phyloP scores from a whole-genome alignment of 2,329 filamentous ascomycete species.

The Phialophora tarda region DNA sequence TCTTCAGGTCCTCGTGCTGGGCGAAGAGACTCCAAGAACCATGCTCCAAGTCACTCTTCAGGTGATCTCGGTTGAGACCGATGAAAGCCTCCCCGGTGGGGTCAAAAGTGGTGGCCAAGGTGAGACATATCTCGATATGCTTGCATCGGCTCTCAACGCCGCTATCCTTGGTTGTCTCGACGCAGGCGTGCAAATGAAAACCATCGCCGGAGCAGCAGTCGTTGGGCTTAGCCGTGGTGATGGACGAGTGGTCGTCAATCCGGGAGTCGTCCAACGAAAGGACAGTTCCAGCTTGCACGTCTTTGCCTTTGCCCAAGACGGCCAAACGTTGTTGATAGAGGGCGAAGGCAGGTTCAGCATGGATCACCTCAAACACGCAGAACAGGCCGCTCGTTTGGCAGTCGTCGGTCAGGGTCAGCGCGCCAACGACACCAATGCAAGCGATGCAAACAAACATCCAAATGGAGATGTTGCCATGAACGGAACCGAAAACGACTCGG shows the following conservation, averaged over 20 bases:
- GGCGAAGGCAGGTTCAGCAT: constrained; percentile 80
- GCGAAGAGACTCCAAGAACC: constrained; percentile 51
- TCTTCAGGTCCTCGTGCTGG: constrained; percentile 49
- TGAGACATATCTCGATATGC: constrained; percentile 70
- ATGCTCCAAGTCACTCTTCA: constrained; percentile 53
- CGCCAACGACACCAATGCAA: constrained; percentile 27
- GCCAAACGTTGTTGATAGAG: constrained; percentile 76
- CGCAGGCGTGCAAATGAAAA: constrained; percentile 78
- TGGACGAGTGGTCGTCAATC: constrained; percentile 60
- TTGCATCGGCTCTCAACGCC: constrained; percentile 83
- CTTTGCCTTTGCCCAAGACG: constrained; percentile 77
- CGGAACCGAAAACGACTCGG: constrained; percentile 23
- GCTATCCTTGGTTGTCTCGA: constrained; percentile 79
- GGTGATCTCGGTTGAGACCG: constrained; percentile 44
- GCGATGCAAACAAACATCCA: constrained; percentile 26
- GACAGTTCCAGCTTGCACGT: constrained; percentile 75
- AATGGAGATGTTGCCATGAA: constrained; percentile 36
- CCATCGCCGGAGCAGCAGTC: constrained; percentile 70
- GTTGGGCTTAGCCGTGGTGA: constrained; percentile 61
- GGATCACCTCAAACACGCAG: constrained; percentile 74
- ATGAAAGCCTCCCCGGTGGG: constrained; percentile 41
- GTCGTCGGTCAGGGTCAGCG: constrained; percentile 58
- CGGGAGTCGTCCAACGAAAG: constrained; percentile 66
- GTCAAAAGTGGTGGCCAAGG: constrained; percentile 38
- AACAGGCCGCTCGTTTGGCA: constrained; percentile 66